Conservation (phyloP, 257 asterid genomes). For the Anisodus tanguticus region DNA sequence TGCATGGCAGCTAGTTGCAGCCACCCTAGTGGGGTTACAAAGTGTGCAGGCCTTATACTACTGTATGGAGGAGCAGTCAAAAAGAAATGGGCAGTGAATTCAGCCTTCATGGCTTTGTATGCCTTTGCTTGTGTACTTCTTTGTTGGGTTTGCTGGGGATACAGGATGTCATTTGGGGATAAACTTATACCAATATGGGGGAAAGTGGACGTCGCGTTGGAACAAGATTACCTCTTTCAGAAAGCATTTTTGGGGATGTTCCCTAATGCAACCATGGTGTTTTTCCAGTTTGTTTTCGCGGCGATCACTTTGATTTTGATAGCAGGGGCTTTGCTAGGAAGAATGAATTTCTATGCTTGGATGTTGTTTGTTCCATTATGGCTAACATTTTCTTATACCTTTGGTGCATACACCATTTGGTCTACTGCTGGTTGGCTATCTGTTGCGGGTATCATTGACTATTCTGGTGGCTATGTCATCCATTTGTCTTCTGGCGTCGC, state of each 20-base stretch:
- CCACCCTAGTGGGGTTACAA: slow-evolving; percentile 65
- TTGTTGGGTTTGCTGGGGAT: slow-evolving; percentile 85
- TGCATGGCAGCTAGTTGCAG: slow-evolving; percentile 73
- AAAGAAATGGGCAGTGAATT: slow-evolving; percentile 77
- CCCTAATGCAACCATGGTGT: slow-evolving; percentile 72
- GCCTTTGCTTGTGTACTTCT: slow-evolving; percentile 68
- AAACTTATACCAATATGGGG: slow-evolving; percentile 65
- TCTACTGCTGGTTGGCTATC: slow-evolving; percentile 58
- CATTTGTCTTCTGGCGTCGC: slow-evolving; percentile 79
- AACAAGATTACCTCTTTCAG: slow-evolving; percentile 48
- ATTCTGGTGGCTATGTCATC: slow-evolving; percentile 73
- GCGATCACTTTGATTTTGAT: slow-evolving; percentile 67
- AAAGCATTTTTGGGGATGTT: slow-evolving; percentile 52
- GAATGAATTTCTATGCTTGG: slow-evolving; percentile 77
- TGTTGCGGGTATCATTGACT: slow-evolving; percentile 52
- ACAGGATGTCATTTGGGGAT: slow-evolving; percentile 57
- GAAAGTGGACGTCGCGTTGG: slow-evolving; percentile 50
- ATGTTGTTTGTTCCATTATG: slow-evolving; percentile 73
- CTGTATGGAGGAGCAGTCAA: slow-evolving; percentile 70
- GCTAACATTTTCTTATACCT: slow-evolving; percentile 70
- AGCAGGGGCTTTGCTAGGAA: slow-evolving; percentile 67
- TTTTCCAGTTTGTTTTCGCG: slow-evolving; percentile 72
- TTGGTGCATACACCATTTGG: slow-evolving; percentile 76
- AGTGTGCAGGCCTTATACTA: slow-evolving; percentile 68
- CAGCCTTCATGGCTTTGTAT: slow-evolving; percentile 76